These are phyloP conservation scores for Pelargonium fulgidum DNA, from an alignment of 441 rosid species.

Conservation along the genomic window DNA sequence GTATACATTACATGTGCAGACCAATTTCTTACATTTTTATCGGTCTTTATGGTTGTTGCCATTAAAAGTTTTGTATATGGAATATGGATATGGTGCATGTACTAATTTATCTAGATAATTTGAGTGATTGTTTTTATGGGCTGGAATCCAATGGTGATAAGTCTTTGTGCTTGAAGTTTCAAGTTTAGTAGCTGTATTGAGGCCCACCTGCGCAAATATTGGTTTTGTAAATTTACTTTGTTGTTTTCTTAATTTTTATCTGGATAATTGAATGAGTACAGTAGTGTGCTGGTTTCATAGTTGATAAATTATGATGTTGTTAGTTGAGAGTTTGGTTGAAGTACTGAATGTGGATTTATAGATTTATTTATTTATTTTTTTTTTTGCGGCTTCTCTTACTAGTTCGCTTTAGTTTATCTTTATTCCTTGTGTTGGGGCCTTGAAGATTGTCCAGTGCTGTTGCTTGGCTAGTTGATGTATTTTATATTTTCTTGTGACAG, in stretches of 20 bases:
- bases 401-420: neutral
- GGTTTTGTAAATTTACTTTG: neutral
- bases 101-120: neutral
- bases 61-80: neutral
- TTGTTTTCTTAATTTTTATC: neutral
- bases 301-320: neutral
- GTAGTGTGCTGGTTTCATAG: neutral
- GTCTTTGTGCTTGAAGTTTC: neutral
- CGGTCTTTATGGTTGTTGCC: neutral
- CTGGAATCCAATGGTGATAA: neutral
- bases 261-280: neutral
- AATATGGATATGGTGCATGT: neutral
- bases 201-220: neutral
- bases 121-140: constrained; percentile 1
- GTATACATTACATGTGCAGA: neutral
- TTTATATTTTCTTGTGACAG: constrained; percentile 6
- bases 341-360: constrained; percentile 3
- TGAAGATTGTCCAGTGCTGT: neutral
- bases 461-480: constrained; percentile 7
- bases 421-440: constrained; percentile 10
- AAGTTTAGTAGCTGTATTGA: constrained; percentile 6
- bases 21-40: neutral
- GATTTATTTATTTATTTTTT: neutral
- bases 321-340: neutral
- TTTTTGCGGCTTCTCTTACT: neutral